Percentiles rank a stretch among this genome's conserved stretches.
Conservation (phyloP, 2,329 filamentous ascomycete species). For the Colletotrichum graminicola region DNA sequence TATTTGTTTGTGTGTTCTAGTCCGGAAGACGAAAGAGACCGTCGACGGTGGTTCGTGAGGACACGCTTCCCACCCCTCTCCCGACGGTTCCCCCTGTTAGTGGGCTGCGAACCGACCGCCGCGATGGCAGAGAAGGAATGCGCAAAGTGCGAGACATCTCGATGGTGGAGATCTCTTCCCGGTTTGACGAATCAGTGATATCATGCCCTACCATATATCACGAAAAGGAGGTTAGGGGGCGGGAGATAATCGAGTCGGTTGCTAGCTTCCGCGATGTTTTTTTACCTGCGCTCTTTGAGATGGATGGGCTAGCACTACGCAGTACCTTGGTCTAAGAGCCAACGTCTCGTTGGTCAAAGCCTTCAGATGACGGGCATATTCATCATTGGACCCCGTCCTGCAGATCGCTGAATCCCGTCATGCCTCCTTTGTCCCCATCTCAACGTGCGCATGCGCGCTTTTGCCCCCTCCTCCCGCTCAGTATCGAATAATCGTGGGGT, state of each 20-base stretch:
- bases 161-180: constrained; percentile 13
- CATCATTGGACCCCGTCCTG: constrained; percentile 23
- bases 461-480: too few relatives aligned
- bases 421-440: background rate
- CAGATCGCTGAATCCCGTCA: constrained; percentile 26
- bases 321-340: background rate
- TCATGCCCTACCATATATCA: constrained; percentile 21
- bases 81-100: background rate
- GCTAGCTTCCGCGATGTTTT: constrained; percentile 20
- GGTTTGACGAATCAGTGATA: constrained; percentile 13
- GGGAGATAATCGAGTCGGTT: background rate
- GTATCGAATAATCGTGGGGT: background rate
- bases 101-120: background rate
- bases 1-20: background rate
- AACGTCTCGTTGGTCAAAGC: constrained; percentile 16
- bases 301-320: background rate
- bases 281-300: constrained; percentile 9
- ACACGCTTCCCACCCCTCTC: background rate
- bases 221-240: background rate
- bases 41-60: constrained; percentile 6
- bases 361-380: constrained; percentile 27
- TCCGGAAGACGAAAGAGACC: background rate
- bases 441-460: background rate
- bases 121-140: constrained; percentile 4
- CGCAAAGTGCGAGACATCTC: constrained; percentile 21